Conservation (phyloP, 768 basidiomycete species). For the Punctularia strigosozonata region DNA sequence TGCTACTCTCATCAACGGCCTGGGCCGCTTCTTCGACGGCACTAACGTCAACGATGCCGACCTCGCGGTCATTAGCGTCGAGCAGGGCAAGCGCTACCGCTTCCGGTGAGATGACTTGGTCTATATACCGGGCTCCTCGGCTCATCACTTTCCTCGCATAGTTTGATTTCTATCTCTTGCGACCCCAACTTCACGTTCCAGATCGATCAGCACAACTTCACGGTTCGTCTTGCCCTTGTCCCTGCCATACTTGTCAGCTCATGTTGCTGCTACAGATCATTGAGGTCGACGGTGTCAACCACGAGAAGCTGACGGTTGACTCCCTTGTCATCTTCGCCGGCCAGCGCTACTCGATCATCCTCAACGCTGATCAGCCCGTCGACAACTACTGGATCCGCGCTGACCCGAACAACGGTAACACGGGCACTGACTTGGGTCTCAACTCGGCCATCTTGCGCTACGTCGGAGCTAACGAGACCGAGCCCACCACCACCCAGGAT, state of each 20-base stretch:
- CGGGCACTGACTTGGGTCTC: slow-evolving; percentile 14
- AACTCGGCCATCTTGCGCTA: slow-evolving; percentile 32
- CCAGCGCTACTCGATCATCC: slow-evolving; percentile 16
- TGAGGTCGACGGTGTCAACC: slow-evolving; percentile 25
- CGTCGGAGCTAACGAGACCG: slow-evolving; percentile 15
- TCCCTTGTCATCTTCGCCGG: slow-evolving; percentile 28
- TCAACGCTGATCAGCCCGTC: slow-evolving; percentile 28
- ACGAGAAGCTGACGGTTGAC: slow-evolving; percentile 24
- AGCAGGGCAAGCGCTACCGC: slow-evolving; percentile 5
- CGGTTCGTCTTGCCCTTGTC: too few relatives aligned
- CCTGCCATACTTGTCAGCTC: too few relatives aligned
- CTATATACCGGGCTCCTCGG: too few relatives aligned
- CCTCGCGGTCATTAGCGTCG: slow-evolving; percentile 9
- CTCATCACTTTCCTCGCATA: too few relatives aligned
- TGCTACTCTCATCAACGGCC: slow-evolving; percentile 34
- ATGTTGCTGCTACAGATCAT: too few relatives aligned
- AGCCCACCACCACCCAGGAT: slow-evolving; percentile 18
- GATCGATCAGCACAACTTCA: slow-evolving; percentile 25
- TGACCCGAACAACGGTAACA: slow-evolving; percentile 14
- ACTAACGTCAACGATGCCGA: slow-evolving; percentile 2
- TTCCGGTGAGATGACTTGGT: too few relatives aligned
- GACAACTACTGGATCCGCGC: slow-evolving; percentile 30
- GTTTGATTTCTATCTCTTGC: slow-evolving; percentile 11
- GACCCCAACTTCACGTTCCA: slow-evolving; percentile 28
- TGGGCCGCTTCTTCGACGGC: slow-evolving; percentile 26